Conservation (phyloP, 768 basidiomycete genomes). For the Vararia minispora region DNA sequence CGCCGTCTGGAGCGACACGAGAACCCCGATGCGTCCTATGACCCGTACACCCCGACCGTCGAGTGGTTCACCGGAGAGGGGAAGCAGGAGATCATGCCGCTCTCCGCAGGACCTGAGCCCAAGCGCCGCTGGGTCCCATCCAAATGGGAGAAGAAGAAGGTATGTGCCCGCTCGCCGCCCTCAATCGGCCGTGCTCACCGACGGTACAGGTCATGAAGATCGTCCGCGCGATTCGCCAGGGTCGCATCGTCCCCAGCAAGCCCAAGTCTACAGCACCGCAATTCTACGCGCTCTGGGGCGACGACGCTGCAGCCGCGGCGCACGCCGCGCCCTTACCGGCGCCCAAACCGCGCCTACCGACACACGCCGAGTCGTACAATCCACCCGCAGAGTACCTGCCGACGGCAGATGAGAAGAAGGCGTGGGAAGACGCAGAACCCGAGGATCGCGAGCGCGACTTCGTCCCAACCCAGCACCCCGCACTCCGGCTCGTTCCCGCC, state of each 20-base stretch:
- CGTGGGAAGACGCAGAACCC: slow-evolving; percentile 74
- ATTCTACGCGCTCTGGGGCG: slow-evolving; percentile 86
- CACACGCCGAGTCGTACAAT: slow-evolving; percentile 96
- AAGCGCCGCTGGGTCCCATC: slow-evolving; percentile 95
- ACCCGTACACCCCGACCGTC: slow-evolving; percentile 87
- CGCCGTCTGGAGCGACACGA: slow-evolving; percentile 82
- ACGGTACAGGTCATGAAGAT: slow-evolving; percentile 89
- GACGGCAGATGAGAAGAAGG: slow-evolving; percentile 65
- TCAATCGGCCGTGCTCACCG: background rate
- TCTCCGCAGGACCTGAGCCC: slow-evolving; percentile 86
- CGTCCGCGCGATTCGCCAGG: slow-evolving; percentile 94
- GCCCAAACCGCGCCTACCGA: slow-evolving; percentile 82
- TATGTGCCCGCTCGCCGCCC: slow-evolving; percentile 18
- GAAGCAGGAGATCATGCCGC: slow-evolving; percentile 89
- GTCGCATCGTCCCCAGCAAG: slow-evolving; percentile 85
- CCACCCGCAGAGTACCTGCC: slow-evolving; percentile 96
- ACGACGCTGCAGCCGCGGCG: slow-evolving; percentile 51
- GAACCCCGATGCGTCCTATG: slow-evolving; percentile 80
- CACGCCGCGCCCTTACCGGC: slow-evolving; percentile 86
- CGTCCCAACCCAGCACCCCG: slow-evolving; percentile 75
- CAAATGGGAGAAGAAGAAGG: slow-evolving; percentile 99
- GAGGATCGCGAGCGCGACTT: slow-evolving; percentile 88
- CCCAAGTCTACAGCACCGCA: slow-evolving; percentile 60
- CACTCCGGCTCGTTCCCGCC: slow-evolving; percentile 84
- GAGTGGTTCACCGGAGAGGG: slow-evolving; percentile 98